Conservation (phyloP, 129 eudicot species). For the Escallonia herrerae region DNA sequence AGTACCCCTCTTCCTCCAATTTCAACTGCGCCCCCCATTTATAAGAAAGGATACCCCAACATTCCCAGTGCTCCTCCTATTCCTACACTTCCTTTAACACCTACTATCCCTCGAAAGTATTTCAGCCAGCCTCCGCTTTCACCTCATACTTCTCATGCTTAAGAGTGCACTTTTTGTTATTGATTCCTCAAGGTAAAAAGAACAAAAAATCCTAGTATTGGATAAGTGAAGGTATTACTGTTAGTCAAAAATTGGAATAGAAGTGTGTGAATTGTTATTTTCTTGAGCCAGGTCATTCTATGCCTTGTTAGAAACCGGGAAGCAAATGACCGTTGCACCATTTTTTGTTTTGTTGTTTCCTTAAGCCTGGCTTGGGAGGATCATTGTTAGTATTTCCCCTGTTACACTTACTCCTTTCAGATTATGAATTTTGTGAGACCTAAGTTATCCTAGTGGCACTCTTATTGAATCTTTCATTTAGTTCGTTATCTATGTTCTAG, state of each 20-base stretch:
- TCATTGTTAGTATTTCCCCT: too few relatives aligned
- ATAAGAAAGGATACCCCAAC: background rate
- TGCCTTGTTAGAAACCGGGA: too few relatives aligned
- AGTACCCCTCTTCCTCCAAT: background rate
- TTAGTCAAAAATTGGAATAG: background rate
- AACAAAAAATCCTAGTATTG: background rate
- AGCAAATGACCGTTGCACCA: too few relatives aligned
- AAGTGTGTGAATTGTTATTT: background rate
- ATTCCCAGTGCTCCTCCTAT: too few relatives aligned
- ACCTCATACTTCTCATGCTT: background rate
- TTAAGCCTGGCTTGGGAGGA: too few relatives aligned
- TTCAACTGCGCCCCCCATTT: conserved; percentile 3
- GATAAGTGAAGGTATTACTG: background rate
- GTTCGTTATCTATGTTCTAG: too few relatives aligned
- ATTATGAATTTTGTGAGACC: too few relatives aligned
- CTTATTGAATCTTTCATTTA: too few relatives aligned
- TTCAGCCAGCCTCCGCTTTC: background rate
- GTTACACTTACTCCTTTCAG: too few relatives aligned
- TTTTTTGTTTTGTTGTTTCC: too few relatives aligned
- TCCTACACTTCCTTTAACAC: background rate
- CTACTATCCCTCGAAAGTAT: background rate
- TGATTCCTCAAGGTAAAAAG: background rate
- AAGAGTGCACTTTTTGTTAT: background rate
- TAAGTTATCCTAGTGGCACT: too few relatives aligned
- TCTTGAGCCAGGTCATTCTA: too few relatives aligned